Conservation (phyloP, 371 early-diverging fungal genomes). For the Mucor ambiguus region DNA sequence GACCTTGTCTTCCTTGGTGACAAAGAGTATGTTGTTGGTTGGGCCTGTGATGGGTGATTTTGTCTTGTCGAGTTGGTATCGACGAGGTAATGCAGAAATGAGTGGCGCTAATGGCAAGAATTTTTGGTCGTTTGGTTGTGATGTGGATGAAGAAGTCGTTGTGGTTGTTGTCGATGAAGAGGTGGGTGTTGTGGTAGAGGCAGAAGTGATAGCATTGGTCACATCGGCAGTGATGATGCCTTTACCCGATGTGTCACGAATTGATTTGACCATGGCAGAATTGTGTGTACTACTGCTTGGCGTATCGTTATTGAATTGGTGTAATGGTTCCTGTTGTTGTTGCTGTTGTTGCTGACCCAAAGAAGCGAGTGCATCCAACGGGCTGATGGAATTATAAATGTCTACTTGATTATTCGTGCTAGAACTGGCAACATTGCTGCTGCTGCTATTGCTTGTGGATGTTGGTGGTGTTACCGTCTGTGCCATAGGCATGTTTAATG, state of each 20-base stretch:
- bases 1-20: constrained; percentile 5
- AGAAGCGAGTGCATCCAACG: constrained; percentile 41
- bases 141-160: not conserved
- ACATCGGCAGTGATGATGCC: not conserved
- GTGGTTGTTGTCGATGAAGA: not conserved
- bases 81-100: constrained; percentile 34
- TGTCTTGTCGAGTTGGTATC: constrained; percentile 35
- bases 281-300: constrained; percentile 10
- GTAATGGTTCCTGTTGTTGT: not conserved
- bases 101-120: constrained; percentile 16
- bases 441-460: constrained; percentile 11
- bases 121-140: not conserved
- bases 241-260: not conserved
- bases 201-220: not conserved
- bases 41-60: constrained; percentile 42
- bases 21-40: constrained; percentile 45
- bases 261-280: constrained; percentile 7
- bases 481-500: constrained; percentile 44
- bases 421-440: constrained; percentile 5
- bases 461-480: constrained; percentile 28
- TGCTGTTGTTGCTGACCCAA: constrained; percentile 28
- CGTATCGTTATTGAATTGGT: not conserved
- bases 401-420: not conserved
- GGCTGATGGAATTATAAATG: constrained; percentile 42
- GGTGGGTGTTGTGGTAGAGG: not conserved